A percentile compares a stretch with the other conserved stretches of the same genome.
These are phyloP conservation scores for Hanseniaspora uvarum DNA, from an alignment of 1,139 yeast genomes.

Conservation along the genomic window DNA sequence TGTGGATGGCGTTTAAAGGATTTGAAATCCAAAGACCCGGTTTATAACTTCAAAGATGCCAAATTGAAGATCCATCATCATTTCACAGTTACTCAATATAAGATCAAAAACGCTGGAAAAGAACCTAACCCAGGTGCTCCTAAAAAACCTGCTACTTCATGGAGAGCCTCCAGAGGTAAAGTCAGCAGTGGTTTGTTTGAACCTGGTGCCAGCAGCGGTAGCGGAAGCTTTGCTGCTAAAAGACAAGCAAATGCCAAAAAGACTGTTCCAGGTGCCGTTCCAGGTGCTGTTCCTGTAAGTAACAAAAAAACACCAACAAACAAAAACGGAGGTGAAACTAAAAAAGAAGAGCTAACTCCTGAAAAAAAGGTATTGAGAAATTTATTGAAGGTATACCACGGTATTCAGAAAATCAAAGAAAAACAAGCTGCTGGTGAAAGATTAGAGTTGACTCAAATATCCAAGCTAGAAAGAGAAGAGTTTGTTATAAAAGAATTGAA, in stretches of 20 bases:
- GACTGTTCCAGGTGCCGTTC: constrained; percentile 15
- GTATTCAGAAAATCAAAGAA: constrained; percentile 79
- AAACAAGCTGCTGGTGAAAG: constrained; percentile 76
- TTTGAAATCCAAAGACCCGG: constrained; percentile 43
- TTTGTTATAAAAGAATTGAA: constrained; percentile 64
- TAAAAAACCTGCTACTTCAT: constrained; percentile 21
- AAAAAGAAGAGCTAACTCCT: constrained; percentile 32
- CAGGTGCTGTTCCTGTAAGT: no score
- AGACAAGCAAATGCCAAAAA: constrained; percentile 18
- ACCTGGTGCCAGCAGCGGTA: constrained; percentile 21
- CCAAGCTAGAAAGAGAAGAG: constrained; percentile 79
- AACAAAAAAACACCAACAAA: constrained; percentile 59
- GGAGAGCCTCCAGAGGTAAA: constrained; percentile 18
- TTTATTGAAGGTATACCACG: constrained; percentile 81
- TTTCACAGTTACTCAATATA: constrained; percentile 51
- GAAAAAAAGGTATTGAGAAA: constrained; percentile 92
- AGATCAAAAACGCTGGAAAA: constrained; percentile 37
- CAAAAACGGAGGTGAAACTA: constrained; percentile 63
- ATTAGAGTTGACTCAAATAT: constrained; percentile 83
- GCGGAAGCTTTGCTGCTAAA: constrained; percentile 32
- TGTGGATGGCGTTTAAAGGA: constrained; percentile 82
- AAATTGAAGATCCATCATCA: constrained; percentile 40
- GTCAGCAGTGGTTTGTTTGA: constrained; percentile 15
- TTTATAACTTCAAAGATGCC: constrained; percentile 24
- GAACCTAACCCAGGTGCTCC: constrained; percentile 19